Evolutionary conservation across 768 basidiomycete genomes (phyloP).

Genomic region (Boletus sensibilis): DNA sequence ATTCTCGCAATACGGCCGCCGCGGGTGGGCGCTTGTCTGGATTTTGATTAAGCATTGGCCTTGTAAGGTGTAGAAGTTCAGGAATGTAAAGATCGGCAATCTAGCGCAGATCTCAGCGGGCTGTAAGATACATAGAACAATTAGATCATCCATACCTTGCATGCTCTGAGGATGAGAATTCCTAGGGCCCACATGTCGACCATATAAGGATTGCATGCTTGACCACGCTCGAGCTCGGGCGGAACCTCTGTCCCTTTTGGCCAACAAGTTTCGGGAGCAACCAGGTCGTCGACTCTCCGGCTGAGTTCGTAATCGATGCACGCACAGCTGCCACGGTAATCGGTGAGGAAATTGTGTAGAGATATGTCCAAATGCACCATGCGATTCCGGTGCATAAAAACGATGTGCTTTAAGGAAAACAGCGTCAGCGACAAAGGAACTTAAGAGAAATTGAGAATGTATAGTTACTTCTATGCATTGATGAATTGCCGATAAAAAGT

Average conservation of each 20-base stretch:
- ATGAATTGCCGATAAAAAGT: constrained; percentile 56
- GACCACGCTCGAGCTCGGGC: constrained; percentile 61
- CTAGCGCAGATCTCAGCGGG: constrained; percentile 34
- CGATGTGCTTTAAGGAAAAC: constrained; percentile 48
- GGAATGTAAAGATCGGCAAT: constrained; percentile 56
- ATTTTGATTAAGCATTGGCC: constrained; percentile 57
- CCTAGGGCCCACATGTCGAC: constrained; percentile 74
- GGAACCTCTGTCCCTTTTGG: constrained; percentile 65
- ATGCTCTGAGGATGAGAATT: constrained; percentile 60
- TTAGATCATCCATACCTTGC: constrained; percentile 49
- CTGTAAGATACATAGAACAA: background rate
- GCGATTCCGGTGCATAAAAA: constrained; percentile 65
- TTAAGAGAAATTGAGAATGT: background rate
- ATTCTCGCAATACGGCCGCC: constrained; percentile 46
- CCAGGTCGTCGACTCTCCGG: constrained; percentile 45
- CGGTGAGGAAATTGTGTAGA: constrained; percentile 63
- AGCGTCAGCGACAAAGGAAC: background rate
- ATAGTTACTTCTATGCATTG: constrained; percentile 67
- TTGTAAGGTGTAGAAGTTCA: constrained; percentile 54
- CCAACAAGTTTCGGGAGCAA: constrained; percentile 39
- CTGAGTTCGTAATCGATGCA: constrained; percentile 76
- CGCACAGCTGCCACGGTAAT: constrained; percentile 62
- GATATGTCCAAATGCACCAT: constrained; percentile 76
- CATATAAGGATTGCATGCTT: constrained; percentile 58
- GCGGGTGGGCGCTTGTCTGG: constrained; percentile 54